Base-by-base conservation (phyloP, 2,329 filamentous ascomycete species). In the Colletotrichum plurivorum region DNA sequence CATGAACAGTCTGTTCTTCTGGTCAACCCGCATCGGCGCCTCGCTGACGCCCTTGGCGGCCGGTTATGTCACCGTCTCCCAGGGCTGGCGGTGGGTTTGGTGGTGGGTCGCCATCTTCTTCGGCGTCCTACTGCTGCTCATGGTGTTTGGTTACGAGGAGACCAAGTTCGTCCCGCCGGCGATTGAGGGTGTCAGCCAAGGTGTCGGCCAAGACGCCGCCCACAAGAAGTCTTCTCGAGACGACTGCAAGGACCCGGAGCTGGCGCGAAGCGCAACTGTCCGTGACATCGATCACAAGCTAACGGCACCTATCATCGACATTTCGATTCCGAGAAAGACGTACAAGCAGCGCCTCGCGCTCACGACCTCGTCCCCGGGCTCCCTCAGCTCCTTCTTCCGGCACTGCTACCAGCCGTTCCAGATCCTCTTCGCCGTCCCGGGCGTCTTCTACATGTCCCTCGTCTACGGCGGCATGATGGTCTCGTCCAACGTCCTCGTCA, bases 31-130 rank as follows among this genome's bases (percentile, higher is more conserved):
- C 2, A 55, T 55, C 18, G 53, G 53, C 6, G 53, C 76, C 2
- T 81, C 77, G 7, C 74, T 87, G 1, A 79, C 77, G 0, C 78
- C 81, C 0, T 73, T 84, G 7, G 77, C 79, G 22, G 74, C 82
- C 8, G 82, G 83, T 18, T 84, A 80, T 70, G 75, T 76, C 20
- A 67, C 74, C 9, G 51, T 59, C 5, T 56, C 52, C 13, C 73
- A 72, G 58, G 84, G 83, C 0, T 88, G 85, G 85, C 76, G 84
- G 13, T 87, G 83, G 83, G 77, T 82, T 1, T 87, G 80, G 79
- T 85, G 83, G 83, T 86, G 78, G 78, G 80, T 74, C 52, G 76
- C 76, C 18, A 82, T 84, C 56, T 74, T 84, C 39, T 75, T 84
- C 25, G 78, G 78, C 2, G 63, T 76, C 9, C 75, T 77, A 6